Evolutionary conservation across 129 eudicot species (phyloP).

Genomic region (Arctium minus): DNA sequence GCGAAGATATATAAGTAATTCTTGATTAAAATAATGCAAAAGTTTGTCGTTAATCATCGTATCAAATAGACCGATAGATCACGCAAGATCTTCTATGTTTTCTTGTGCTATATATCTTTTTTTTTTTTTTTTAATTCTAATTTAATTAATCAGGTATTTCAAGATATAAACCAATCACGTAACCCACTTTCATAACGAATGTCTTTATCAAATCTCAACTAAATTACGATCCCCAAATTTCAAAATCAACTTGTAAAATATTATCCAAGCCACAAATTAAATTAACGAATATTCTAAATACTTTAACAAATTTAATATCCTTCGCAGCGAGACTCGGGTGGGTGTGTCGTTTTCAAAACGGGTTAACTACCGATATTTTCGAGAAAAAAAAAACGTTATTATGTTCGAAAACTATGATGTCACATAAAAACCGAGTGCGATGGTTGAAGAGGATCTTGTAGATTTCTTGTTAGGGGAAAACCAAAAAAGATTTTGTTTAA

Average conservation of each 20-base stretch:
- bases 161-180: slow-evolving; percentile 17
- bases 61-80: slow-evolving; percentile 46
- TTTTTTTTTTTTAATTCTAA: not conserved
- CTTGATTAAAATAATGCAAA: slow-evolving; percentile 24
- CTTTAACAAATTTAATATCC: not conserved
- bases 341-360: not conserved
- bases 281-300: not conserved
- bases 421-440: not conserved
- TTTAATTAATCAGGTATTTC: not conserved
- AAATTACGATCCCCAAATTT: not conserved
- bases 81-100: slow-evolving; percentile 62
- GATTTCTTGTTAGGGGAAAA: slow-evolving; percentile 28
- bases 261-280: slow-evolving; percentile 16
- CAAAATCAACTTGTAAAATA: not conserved
- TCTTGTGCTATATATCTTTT: slow-evolving; percentile 27
- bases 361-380: not conserved
- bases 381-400: too few relatives aligned
- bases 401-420: too few relatives aligned
- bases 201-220: slow-evolving; percentile 6
- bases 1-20: slow-evolving; percentile 38
- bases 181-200: slow-evolving; percentile 24
- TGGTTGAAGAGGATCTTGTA: slow-evolving; percentile 18
- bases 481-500: slow-evolving; percentile 12
- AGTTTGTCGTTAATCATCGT: slow-evolving; percentile 32
- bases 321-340: not conserved